Conservation (phyloP, 345 rosid species). For the Alliaria petiolata region DNA sequence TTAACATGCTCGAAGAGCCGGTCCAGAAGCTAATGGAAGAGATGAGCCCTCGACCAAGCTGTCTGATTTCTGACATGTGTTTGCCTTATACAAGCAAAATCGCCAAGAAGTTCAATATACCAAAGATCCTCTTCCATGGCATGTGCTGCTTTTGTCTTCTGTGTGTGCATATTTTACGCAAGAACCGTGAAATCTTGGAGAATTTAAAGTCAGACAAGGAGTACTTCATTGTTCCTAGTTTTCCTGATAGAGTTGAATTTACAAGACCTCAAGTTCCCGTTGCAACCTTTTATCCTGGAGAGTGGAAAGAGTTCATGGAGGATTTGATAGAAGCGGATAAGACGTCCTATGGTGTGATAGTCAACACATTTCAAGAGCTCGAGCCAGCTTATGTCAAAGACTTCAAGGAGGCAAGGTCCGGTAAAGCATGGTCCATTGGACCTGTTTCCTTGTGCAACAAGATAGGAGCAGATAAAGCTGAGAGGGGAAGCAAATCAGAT, state of each 20-base stretch:
- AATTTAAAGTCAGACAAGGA: no score
- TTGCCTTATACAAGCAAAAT: slow-evolving; percentile 24
- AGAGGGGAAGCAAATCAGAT: no score
- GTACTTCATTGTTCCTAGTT: no score
- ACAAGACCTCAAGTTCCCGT: background rate
- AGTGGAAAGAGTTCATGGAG: background rate
- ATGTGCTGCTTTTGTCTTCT: no score
- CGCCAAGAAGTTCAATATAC: slow-evolving; percentile 36
- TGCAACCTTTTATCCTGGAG: background rate
- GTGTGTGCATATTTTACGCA: no score
- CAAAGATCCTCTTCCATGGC: slow-evolving; percentile 38
- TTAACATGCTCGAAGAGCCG: slow-evolving; percentile 27
- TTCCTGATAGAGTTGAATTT: no score
- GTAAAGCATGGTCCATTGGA: no score
- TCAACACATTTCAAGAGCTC: slow-evolving; percentile 24
- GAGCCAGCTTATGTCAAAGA: no score
- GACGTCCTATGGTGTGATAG: slow-evolving; percentile 24
- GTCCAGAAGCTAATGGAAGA: slow-evolving; percentile 26
- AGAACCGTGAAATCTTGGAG: no score
- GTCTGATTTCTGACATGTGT: slow-evolving; percentile 43
- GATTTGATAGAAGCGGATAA: slow-evolving; percentile 22
- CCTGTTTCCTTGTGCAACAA: no score
- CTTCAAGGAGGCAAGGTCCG: no score
- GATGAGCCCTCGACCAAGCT: slow-evolving; percentile 39
- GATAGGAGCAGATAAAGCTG: no score